These are phyloP conservation scores for Hypsizygus marmoreus DNA, from an alignment of 768 basidiomycete genomes.

Conservation along the genomic window DNA sequence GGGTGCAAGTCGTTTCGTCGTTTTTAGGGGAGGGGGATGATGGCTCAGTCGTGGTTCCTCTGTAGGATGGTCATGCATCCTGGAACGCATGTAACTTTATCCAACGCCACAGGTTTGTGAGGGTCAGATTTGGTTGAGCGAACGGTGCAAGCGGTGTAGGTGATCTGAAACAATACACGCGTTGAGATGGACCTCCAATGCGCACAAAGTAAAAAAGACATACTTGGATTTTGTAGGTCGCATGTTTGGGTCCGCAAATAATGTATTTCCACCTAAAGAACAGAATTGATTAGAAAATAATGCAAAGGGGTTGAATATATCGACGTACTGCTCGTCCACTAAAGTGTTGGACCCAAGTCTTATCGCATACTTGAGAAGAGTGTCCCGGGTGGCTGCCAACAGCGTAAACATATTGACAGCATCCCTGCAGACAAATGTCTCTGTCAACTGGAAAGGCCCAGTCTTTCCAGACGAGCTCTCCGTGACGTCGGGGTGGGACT, in stretches of 20 bases:
- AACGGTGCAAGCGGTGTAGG: conserved; percentile 62
- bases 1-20: no score
- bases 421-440: conserved; percentile 58
- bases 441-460: conserved; percentile 32
- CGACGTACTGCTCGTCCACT: conserved; percentile 70
- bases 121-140: conserved; percentile 56
- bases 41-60: conserved; percentile 31
- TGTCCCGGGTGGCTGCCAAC: conserved; percentile 53
- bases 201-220: conserved; percentile 19
- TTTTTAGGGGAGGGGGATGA: not conserved
- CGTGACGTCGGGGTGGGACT: conserved; percentile 38
- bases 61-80: conserved; percentile 76
- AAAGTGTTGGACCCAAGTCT: conserved; percentile 58
- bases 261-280: conserved; percentile 61
- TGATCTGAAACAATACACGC: conserved; percentile 44
- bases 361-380: conserved; percentile 51
- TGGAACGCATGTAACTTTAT: conserved; percentile 60
- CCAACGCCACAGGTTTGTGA: conserved; percentile 60
- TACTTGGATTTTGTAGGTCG: conserved; percentile 63
- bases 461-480: conserved; percentile 25
- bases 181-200: not conserved
- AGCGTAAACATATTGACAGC: conserved; percentile 64
- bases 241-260: conserved; percentile 55
- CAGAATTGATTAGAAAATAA: conserved; percentile 15
- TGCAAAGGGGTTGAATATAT: not conserved